These are phyloP conservation scores for Trypanosoma lewisi DNA, from an alignment of 208 protist species.

Conservation along the genomic window DNA sequence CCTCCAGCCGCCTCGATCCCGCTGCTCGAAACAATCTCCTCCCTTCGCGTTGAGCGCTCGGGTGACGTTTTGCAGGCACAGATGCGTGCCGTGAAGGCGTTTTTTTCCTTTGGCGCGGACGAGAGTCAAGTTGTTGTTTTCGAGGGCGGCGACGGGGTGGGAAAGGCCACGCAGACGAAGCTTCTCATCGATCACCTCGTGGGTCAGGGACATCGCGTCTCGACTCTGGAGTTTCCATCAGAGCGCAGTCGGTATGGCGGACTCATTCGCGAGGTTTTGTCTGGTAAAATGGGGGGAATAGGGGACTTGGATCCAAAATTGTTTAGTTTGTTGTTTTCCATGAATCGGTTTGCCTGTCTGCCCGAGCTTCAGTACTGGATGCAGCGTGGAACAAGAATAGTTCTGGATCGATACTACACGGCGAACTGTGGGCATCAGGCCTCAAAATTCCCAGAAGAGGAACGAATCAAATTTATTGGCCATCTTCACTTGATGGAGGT, in stretches of 20 bases:
- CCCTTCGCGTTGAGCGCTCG: conserved; percentile 24
- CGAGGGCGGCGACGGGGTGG: conserved; percentile 90
- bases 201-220: conserved; percentile 31
- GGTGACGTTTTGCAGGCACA: conserved; percentile 7
- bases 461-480: conserved; percentile 63
- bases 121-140: conserved; percentile 61
- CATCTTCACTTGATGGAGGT: conserved; percentile 72
- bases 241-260: conserved; percentile 72
- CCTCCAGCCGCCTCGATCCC: background rate
- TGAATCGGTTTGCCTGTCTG: conserved; percentile 82
- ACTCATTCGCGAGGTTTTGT: conserved; percentile 79
- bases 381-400: conserved; percentile 47
- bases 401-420: conserved; percentile 91
- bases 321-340: conserved; percentile 89
- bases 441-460: conserved; percentile 66
- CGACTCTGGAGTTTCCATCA: conserved; percentile 86
- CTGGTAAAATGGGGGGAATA: conserved; percentile 78
- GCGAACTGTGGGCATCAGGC: conserved; percentile 91
- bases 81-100: conserved; percentile 19
- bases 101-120: conserved; percentile 26
- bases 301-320: conserved; percentile 66
- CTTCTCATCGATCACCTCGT: conserved; percentile 48
- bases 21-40: conserved; percentile 32
- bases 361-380: conserved; percentile 69
- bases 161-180: conserved; percentile 88